A percentile compares a stretch with the other conserved stretches of the same genome.
These are phyloP conservation scores for Ascocoryne sarcoides DNA, from an alignment of 2,329 filamentous ascomycete genomes.

Conservation along the genomic window DNA sequence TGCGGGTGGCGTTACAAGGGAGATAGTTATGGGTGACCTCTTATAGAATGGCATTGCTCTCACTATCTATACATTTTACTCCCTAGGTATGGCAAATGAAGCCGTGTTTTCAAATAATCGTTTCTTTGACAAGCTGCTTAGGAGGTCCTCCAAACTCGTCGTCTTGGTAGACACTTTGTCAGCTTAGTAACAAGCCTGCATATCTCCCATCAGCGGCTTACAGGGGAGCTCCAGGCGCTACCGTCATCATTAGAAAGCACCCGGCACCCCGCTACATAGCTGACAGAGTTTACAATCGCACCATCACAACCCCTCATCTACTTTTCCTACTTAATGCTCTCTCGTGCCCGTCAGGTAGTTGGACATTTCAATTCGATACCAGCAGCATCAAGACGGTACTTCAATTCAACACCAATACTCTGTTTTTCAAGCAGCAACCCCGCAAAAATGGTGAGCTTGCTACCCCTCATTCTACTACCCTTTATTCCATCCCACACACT, in stretches of 20 bases:
- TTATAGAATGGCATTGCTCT: too few species aligned
- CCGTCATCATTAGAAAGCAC: conserved; percentile 18
- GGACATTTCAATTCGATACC: neutral
- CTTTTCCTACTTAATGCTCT: conserved; percentile 14
- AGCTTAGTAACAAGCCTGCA: conserved; percentile 11
- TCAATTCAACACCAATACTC: neutral
- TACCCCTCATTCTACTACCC: conserved; percentile 2
- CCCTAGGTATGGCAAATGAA: too few species aligned
- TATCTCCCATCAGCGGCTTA: conserved; percentile 1
- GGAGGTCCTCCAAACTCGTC: too few species aligned
- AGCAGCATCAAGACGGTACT: neutral
- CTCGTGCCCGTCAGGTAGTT: neutral
- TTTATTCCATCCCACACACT: neutral
- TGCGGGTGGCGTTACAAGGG: too few species aligned
- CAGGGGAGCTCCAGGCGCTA: conserved; percentile 3
- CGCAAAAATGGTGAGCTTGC: conserved; percentile 22
- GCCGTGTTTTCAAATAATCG: too few species aligned
- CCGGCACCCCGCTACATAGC: too few species aligned
- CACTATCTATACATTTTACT: too few species aligned
- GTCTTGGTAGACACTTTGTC: too few species aligned
- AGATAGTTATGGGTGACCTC: too few species aligned
- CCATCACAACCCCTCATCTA: conserved; percentile 3
- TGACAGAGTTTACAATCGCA: conserved; percentile 5
- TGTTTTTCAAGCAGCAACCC: conserved; percentile 1
- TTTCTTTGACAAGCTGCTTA: too few species aligned